These are phyloP conservation scores for Rutstroemia sydowiana DNA, from an alignment of 2,329 filamentous ascomycete species.

Conservation along the genomic window DNA sequence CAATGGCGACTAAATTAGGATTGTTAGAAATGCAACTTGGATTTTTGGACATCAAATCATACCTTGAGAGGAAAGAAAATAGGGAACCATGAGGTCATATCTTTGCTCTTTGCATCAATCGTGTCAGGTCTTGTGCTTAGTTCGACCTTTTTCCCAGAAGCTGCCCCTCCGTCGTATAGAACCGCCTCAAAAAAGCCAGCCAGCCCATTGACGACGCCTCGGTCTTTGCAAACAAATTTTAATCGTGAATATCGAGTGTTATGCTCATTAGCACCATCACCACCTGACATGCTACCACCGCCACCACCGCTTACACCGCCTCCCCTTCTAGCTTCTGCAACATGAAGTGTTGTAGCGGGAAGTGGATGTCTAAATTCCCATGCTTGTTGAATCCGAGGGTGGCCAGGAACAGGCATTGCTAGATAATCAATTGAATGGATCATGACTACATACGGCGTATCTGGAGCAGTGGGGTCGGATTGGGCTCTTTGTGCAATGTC, in stretches of 20 bases:
- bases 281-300: slow-evolving; percentile 65
- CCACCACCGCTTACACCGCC: slow-evolving; percentile 61
- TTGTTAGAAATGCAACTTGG: slow-evolving; percentile 12
- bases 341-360: slow-evolving; percentile 47
- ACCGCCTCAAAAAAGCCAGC: slow-evolving; percentile 95
- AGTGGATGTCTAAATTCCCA: slow-evolving; percentile 79
- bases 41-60: slow-evolving; percentile 25
- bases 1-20: slow-evolving; percentile 59
- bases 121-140: slow-evolving; percentile 87
- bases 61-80: slow-evolving; percentile 97
- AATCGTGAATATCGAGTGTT: slow-evolving; percentile 76
- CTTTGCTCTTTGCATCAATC: slow-evolving; percentile 86
- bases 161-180: slow-evolving; percentile 57
- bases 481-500: slow-evolving; percentile 61
- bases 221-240: slow-evolving; percentile 68
- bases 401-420: slow-evolving; percentile 52
- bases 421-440: slow-evolving; percentile 85
- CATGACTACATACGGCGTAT: slow-evolving; percentile 93
- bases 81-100: slow-evolving; percentile 99
- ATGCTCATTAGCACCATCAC: slow-evolving; percentile 81
- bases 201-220: slow-evolving; percentile 82
- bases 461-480: slow-evolving; percentile 65
- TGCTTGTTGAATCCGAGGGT: slow-evolving; percentile 60
- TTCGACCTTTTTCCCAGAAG: slow-evolving; percentile 57
- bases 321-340: slow-evolving; percentile 49